phyloP scores from a whole-genome alignment of 768 basidiomycete species.

The Holtermannia corniformis region DNA sequence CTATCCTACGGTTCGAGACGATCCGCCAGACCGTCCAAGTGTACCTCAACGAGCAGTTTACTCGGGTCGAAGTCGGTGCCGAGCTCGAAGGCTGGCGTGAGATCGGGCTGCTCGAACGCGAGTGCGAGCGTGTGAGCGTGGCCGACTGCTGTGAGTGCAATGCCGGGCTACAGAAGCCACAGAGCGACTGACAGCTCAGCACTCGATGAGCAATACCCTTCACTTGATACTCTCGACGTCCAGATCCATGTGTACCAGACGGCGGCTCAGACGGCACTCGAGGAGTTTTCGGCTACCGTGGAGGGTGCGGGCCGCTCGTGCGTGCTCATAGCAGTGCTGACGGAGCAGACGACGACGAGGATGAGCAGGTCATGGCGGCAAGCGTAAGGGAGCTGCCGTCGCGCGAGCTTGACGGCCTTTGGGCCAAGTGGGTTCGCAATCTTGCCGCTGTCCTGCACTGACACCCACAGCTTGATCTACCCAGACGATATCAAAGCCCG shows the following conservation, averaged over 20 bases:
- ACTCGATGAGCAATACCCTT: conserved; percentile 7
- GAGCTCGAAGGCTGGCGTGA: conserved; percentile 70
- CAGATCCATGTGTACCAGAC: conserved; percentile 86
- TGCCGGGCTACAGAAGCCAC: no score
- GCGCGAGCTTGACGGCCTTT: conserved; percentile 73
- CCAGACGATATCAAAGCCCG: conserved; percentile 68
- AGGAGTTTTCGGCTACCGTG: conserved; percentile 53
- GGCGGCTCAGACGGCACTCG: conserved; percentile 50
- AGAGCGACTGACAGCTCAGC: not conserved
- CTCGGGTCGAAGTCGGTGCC: conserved; percentile 61
- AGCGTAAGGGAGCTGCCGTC: conserved; percentile 82
- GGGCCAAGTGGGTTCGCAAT: conserved; percentile 49
- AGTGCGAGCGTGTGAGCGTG: not conserved
- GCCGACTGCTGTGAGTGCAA: not conserved
- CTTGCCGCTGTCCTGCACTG: not conserved
- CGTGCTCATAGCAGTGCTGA: conserved; percentile 29
- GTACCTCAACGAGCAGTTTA: conserved; percentile 52
- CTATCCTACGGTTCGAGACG: conserved; percentile 66
- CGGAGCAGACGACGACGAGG: conserved; percentile 49
- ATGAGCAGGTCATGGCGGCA: conserved; percentile 74
- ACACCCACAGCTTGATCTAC: conserved; percentile 60
- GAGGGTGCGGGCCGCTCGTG: conserved; percentile 16
- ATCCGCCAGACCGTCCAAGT: conserved; percentile 57
- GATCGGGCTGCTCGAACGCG: conserved; percentile 38
- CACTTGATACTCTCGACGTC: conserved; percentile 39